Evolutionary conservation across 257 asterid genomes (phyloP), one percentile per base, ranked within the genome.

Genomic region (Solanum tarijense): DNA sequence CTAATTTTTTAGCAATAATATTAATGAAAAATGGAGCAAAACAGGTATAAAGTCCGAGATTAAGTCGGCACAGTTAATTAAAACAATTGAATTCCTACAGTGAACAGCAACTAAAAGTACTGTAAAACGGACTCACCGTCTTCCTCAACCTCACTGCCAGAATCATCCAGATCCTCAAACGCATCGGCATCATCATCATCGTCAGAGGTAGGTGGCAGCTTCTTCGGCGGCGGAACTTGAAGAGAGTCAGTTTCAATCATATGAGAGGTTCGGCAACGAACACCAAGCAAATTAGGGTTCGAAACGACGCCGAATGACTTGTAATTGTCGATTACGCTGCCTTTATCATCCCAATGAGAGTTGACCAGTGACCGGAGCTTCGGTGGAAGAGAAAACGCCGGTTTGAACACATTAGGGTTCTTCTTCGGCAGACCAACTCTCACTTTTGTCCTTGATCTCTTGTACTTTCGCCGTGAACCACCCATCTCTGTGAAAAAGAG

Each of bases 111-210:
- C 58, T 9, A 46, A 46, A 12, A 83, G 72, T 75, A 72, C 13
- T 66, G 18, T 4, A 76, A 31, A 87, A 46, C 23, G 39, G 25
- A 91, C 95, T 85, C 3, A 97, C 99, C 99, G 73, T 97, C 98
- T 91, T 97, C 99, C 89, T 97, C 99, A 62, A 96, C 95, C 25
- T 96, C 99, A 90, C 99, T 95, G 83, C 98, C 99, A 91, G 95
- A 91, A 88, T 93, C 69, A 2, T 82, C 98, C 58, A 94, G 18
- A 2, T 92, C 91, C 68, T 92, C 91, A 86, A 94, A 94, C 92
- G 92, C 98, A 60, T 93, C 55, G 13, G 4, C 90, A 75, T 38
- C 92, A 12, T 41, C 85, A 3, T 41, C 92, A 4, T 43, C 92
- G 7, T 35, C 85, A 5, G 35, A 31, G 8, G n/a, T 3, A 21